A percentile compares a stretch with the other conserved stretches of the same genome.
Evolutionary conservation across 2,329 filamentous ascomycete species (phyloP).

Genomic region (Geosmithia putterillii): DNA sequence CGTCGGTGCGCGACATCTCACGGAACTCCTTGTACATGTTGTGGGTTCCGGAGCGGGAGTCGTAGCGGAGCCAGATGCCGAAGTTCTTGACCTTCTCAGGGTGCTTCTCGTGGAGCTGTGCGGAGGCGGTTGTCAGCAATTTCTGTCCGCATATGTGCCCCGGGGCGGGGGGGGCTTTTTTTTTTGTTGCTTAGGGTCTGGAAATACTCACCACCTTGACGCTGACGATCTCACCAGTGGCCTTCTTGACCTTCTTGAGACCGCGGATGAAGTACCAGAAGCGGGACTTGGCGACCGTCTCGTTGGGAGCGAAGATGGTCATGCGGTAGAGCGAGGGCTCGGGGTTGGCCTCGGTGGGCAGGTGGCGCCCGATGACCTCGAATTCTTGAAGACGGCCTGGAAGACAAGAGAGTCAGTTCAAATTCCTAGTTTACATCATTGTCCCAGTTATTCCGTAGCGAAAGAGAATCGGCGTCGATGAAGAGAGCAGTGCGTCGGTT

Average conservation of each 20-base stretch:
- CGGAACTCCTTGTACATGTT: constrained; percentile 99
- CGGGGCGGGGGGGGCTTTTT: neutral
- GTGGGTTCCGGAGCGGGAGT: constrained; percentile 98
- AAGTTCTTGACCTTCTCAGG: constrained; percentile 99
- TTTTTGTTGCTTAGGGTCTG: neutral
- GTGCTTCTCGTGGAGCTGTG: constrained; percentile 93
- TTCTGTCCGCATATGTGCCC: neutral
- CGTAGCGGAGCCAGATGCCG: constrained; percentile 99
- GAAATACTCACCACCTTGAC: constrained; percentile 69
- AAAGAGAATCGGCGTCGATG: neutral
- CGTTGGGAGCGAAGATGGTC: constrained; percentile 98
- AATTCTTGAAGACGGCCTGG: constrained; percentile 99
- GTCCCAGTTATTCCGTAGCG: too few species aligned
- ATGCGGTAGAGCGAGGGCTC: constrained; percentile 99
- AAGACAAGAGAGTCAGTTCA: too few species aligned
- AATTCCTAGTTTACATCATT: neutral
- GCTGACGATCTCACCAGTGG: constrained; percentile 97
- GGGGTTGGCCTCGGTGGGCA: constrained; percentile 95
- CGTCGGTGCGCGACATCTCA: constrained; percentile 92
- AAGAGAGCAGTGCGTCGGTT: neutral
- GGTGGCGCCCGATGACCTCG: constrained; percentile 99
- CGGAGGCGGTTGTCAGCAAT: neutral
- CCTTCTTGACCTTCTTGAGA: constrained; percentile 99
- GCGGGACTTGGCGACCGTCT: constrained; percentile 96
- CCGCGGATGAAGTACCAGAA: constrained; percentile 99